phyloP scores from a whole-genome alignment of 148 eudicot genomes.

The Cornus controversa region DNA sequence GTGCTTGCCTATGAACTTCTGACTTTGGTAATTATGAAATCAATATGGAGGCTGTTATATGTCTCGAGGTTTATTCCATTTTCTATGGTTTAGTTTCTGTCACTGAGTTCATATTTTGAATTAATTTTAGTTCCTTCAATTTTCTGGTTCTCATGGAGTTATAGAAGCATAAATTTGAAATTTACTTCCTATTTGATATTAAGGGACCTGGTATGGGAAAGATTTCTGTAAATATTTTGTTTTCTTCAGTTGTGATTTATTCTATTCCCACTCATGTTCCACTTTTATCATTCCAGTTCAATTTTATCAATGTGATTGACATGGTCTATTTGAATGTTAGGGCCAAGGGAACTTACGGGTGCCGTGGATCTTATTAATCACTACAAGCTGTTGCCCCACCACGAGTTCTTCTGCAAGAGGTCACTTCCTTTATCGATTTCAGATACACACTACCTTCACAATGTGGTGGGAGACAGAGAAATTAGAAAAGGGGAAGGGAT shows the following conservation, averaged over 20 bases:
- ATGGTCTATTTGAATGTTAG: conserved; percentile 37
- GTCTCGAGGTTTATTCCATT: not conserved
- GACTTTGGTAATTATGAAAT: not conserved
- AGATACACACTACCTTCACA: conserved; percentile 92
- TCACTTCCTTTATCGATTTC: conserved; percentile 82
- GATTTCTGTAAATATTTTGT: not conserved
- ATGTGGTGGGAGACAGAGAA: conserved; percentile 93
- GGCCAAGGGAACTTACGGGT: conserved; percentile 95
- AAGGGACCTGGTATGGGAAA: not conserved
- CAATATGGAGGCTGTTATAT: not conserved
- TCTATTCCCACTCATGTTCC: not conserved
- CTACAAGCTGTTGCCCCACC: conserved; percentile 82
- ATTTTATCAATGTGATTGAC: not conserved
- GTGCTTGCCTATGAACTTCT: not conserved
- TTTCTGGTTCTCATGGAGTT: not conserved
- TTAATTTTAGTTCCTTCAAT: not conserved
- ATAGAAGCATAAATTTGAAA: not conserved
- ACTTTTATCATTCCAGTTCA: not conserved
- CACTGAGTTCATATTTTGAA: not conserved
- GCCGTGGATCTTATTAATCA: conserved; percentile 89
- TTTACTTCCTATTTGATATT: not conserved
- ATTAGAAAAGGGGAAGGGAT: conserved; percentile 96
- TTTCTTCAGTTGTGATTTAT: not conserved
- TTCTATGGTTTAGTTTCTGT: not conserved
- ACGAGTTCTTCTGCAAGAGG: conserved; percentile 96